These are phyloP conservation scores for Penicillium crystallinum DNA, from an alignment of 495 filamentous ascomycete species.

Conservation along the genomic window DNA sequence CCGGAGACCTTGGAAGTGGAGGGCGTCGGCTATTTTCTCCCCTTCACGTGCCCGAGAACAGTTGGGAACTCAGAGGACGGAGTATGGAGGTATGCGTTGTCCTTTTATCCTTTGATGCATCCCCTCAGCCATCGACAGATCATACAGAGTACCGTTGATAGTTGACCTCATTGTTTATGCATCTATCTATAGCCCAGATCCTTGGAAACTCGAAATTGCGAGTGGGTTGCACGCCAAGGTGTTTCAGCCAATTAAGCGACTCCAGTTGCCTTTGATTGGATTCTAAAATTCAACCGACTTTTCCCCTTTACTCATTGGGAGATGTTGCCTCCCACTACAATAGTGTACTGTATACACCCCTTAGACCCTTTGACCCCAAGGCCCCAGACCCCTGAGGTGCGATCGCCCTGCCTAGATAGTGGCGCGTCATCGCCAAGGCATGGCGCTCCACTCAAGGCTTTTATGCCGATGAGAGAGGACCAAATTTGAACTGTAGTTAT, in stretches of 20 bases:
- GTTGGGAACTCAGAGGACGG: too few species aligned
- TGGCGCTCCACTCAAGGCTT: background rate
- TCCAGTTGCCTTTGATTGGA: background rate
- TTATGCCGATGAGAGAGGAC: background rate
- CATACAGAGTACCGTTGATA: too few species aligned
- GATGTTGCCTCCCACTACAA: too few species aligned
- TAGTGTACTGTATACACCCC: too few species aligned
- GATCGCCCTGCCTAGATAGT: constrained; percentile 8
- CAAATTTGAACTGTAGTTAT: background rate
- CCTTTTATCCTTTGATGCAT: too few species aligned
- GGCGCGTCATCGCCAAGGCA: constrained; percentile 13
- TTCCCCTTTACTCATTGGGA: background rate
- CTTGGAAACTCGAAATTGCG: background rate
- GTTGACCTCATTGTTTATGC: too few species aligned
- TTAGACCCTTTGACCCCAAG: background rate
- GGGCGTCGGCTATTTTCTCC: too few species aligned
- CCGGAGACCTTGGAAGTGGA: too few species aligned
- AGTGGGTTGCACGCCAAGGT: background rate
- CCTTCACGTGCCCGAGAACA: too few species aligned
- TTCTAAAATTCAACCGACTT: background rate
- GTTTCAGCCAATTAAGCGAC: background rate
- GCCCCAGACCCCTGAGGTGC: constrained; percentile 1
- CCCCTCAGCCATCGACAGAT: too few species aligned
- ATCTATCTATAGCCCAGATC: background rate
- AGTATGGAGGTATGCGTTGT: too few species aligned